Base-by-base conservation (phyloP, 768 basidiomycete species). In the Rubroboletus pulcherrimus region DNA sequence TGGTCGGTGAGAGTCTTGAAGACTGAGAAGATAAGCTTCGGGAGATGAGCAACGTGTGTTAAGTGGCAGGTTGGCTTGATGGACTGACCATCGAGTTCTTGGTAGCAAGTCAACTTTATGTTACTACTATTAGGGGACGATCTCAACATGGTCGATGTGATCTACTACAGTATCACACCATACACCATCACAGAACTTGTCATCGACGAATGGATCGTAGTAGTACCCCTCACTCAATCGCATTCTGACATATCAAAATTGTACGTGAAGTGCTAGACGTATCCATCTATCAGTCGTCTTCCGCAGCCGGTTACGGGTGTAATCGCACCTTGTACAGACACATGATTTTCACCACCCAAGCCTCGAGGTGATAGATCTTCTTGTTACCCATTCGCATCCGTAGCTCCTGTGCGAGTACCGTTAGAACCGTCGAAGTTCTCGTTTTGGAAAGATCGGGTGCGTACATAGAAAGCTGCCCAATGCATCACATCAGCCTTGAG, bases 1-100 rank as follows among this genome's bases (percentile, higher is more conserved):
- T 98, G 96, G 74, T 98, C 94, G 10, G 95, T 98, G 33, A 99
- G 84, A 9, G 97, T 98, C 76, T 98, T 98, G 86, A 99, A 98
- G 29, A 98, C 95, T 43, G 95, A 98, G 77, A 92, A 93, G 62
- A 93, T 95, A 64, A 96, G 87, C 93, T 71, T 63, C 30, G 30
- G 40, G 39, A 15, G 29, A 56, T 69, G 64, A 60, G 54, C 34
- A 10, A 49, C 35, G 0, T 38, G 39, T 46, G 7, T 48, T 19
- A 24, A 24, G 29, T 5, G 17, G 15, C 14, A 9, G 21, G 35
- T 48, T 31, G 41, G 40, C 15, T 7, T 26, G 33, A 43, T 43
- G 34, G 9, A 60, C 69, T 31, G 51, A 71, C 70, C 71, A 71
- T 71, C 53, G 56, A 51, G 55, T 29, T 53, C 30, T 29, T 57